Evolutionary conservation across 495 filamentous ascomycete genomes (phyloP).

Genomic region (Trichoderma gamsii): DNA sequence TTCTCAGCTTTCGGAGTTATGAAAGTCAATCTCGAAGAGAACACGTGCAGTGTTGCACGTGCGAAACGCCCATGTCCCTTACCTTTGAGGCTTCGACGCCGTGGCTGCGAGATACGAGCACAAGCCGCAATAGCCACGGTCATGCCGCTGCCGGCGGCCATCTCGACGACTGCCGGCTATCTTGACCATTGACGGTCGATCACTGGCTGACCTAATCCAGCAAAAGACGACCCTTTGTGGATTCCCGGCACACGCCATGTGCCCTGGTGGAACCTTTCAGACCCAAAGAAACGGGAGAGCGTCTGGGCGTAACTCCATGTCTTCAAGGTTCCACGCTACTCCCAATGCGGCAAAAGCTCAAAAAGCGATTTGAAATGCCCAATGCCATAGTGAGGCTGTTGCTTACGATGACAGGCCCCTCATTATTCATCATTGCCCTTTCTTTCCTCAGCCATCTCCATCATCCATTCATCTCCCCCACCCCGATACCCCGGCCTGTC

Average conservation of each 20-base stretch:
- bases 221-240: neutral
- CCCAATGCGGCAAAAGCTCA: neutral
- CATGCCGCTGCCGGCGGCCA: too few species aligned
- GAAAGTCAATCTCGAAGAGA: too few species aligned
- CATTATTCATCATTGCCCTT: neutral
- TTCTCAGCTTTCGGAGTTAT: too few species aligned
- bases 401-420: neutral
- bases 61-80: too few species aligned
- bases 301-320: neutral
- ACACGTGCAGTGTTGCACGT: too few species aligned
- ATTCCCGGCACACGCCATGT: neutral
- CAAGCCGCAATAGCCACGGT: too few species aligned
- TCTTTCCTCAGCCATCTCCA: neutral
- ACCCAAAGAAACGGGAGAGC: neutral
- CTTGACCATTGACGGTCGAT: too few species aligned
- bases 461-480: neutral
- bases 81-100: too few species aligned
- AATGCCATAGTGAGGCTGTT: neutral
- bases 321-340: neutral
- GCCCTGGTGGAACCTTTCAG: neutral
- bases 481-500: neutral
- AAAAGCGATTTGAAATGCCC: constrained; percentile 1
- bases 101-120: too few species aligned
- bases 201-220: too few species aligned
- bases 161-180: too few species aligned